Conservation (phyloP, 1,139 yeast genomes). For the Kodamaea arcana region DNA sequence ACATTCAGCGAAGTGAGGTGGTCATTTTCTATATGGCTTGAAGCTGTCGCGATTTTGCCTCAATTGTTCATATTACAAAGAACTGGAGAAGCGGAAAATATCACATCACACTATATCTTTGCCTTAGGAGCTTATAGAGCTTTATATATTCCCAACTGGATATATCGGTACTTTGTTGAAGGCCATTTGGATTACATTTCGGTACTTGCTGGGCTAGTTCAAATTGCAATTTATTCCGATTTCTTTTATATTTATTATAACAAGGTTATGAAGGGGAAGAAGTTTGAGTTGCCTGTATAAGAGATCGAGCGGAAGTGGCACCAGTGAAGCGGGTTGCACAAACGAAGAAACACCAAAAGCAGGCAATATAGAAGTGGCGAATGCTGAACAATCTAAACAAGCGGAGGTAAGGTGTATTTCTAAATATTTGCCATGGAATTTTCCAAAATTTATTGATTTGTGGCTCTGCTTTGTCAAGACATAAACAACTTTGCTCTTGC, state of each 20-base stretch:
- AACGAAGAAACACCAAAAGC: neutral
- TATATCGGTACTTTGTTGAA: constrained; percentile 75
- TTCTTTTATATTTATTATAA: constrained; percentile 88
- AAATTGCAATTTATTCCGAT: constrained; percentile 86
- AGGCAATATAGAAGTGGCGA: neutral
- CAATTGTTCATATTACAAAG: constrained; percentile 87
- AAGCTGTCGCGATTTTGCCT: constrained; percentile 86
- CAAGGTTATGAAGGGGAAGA: constrained; percentile 75
- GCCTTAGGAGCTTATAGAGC: constrained; percentile 89
- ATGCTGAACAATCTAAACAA: neutral
- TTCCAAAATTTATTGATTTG: too few species aligned
- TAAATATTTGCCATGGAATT: too few species aligned
- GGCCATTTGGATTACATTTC: constrained; percentile 68
- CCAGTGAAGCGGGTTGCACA: too few species aligned
- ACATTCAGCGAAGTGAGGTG: constrained; percentile 60
- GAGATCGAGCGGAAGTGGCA: too few species aligned
- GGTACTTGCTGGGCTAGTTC: constrained; percentile 75
- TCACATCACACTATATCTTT: constrained; percentile 89
- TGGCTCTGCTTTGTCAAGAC: too few species aligned
- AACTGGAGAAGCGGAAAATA: constrained; percentile 81
- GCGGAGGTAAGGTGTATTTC: too few species aligned
- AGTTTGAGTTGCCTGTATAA: constrained; percentile 73
- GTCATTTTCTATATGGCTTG: constrained; percentile 84
- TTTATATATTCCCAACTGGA: constrained; percentile 90
- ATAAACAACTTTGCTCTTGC: too few species aligned